These are phyloP conservation scores for Metschnikowia chrysomelidarum DNA, from an alignment of 805 yeast species.

Conservation along the genomic window DNA sequence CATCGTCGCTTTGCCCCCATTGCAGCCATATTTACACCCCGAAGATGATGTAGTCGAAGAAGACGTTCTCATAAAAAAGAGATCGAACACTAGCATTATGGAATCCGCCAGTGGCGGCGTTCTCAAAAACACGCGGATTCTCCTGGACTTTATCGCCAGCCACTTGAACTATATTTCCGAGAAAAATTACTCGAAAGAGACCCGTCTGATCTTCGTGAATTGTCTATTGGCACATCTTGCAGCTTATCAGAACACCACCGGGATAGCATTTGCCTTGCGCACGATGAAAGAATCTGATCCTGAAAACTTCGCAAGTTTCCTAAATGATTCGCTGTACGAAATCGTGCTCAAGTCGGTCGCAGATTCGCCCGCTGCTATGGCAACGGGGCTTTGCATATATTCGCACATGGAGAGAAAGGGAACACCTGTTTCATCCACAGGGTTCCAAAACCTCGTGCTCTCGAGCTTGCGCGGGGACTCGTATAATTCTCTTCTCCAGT, in stretches of 20 bases:
- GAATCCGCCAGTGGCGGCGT: slow-evolving; percentile 31
- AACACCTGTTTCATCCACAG: slow-evolving; percentile 13
- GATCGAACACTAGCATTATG: slow-evolving; percentile 25
- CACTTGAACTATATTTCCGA: slow-evolving; percentile 25
- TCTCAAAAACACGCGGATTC: slow-evolving; percentile 27
- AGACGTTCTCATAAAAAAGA: slow-evolving; percentile 19
- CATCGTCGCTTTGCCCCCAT: neutral
- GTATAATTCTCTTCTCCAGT: slow-evolving; percentile 13
- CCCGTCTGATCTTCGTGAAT: slow-evolving; percentile 29
- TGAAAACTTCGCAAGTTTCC: slow-evolving; percentile 22
- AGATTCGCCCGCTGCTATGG: slow-evolving; percentile 27
- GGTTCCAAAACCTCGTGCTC: slow-evolving; percentile 24
- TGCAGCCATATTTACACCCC: neutral
- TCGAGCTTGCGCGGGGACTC: slow-evolving; percentile 12
- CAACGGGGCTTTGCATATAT: slow-evolving; percentile 26
- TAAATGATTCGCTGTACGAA: slow-evolving; percentile 29
- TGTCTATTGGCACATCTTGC: slow-evolving; percentile 37
- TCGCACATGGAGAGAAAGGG: slow-evolving; percentile 18
- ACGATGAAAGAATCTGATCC: slow-evolving; percentile 17
- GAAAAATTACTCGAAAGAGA: slow-evolving; percentile 4
- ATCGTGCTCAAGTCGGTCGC: slow-evolving; percentile 29
- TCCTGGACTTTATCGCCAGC: slow-evolving; percentile 22
- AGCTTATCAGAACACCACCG: slow-evolving; percentile 35
- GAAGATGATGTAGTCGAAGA: neutral
- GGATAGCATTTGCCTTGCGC: slow-evolving; percentile 16